A percentile compares a stretch with the other conserved stretches of the same genome.
Conservation (phyloP, 768 basidiomycete genomes). For the Coprinellus micaceus region DNA sequence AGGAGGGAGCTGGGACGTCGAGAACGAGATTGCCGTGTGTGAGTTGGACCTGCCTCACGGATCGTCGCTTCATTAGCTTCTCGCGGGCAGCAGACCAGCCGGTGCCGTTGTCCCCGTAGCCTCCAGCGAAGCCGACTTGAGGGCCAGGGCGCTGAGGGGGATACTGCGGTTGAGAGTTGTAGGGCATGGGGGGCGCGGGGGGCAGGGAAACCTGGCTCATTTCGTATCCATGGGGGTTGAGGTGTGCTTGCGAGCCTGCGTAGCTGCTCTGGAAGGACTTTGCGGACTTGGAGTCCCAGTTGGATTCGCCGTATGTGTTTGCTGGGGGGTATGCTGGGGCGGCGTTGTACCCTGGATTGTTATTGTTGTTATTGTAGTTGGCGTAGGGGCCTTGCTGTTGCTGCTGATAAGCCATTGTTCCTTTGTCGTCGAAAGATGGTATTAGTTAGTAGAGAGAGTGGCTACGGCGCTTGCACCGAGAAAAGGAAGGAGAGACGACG, state of each 20-base stretch:
- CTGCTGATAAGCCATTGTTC: constrained; percentile 48
- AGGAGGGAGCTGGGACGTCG: constrained; percentile 75
- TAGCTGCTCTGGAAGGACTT: constrained; percentile 65
- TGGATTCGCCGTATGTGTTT: constrained; percentile 39
- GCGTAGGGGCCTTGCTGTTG: background rate
- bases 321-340: constrained; percentile 34
- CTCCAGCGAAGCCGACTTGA: constrained; percentile 40
- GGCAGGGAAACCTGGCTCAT: constrained; percentile 45
- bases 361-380: constrained; percentile 1
- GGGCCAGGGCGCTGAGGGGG: constrained; percentile 51
- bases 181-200: constrained; percentile 47
- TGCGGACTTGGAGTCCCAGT: constrained; percentile 49
- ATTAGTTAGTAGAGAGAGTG: background rate
- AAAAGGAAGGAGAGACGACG: constrained; percentile 13
- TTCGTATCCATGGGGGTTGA: constrained; percentile 47
- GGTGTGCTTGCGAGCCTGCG: constrained; percentile 69
- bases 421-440: constrained; percentile 8
- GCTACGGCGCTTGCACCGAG: background rate
- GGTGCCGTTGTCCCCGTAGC: constrained; percentile 42
- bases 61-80: constrained; percentile 79
- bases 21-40: constrained; percentile 82
- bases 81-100: constrained; percentile 71
- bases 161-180: constrained; percentile 48
- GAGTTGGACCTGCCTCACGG: constrained; percentile 75
- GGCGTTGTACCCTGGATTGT: constrained; percentile 13